Evolutionary conservation across 1,139 yeast genomes (phyloP).

Genomic region (Zhuliangozyma parablackwelliae): DNA sequence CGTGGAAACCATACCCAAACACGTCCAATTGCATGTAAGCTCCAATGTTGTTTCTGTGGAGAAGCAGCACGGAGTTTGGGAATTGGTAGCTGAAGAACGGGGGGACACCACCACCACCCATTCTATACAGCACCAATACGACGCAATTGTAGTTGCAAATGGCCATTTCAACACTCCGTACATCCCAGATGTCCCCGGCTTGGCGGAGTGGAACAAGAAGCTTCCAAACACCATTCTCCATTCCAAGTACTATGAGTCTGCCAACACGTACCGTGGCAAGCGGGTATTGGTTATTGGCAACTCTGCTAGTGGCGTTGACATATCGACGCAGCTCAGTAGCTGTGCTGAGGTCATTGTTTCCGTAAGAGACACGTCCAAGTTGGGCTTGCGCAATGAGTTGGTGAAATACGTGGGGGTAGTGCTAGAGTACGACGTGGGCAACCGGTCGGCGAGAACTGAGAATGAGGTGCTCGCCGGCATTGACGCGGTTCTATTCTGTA

Average conservation of each 20-base stretch:
- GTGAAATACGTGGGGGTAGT: constrained; percentile 25
- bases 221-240: constrained; percentile 34
- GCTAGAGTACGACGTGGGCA: constrained; percentile 21
- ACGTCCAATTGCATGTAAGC: constrained; percentile 20
- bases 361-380: constrained; percentile 20
- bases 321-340: constrained; percentile 40
- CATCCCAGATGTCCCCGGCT: constrained; percentile 41
- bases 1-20: constrained; percentile 25
- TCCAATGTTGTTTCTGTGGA: constrained; percentile 17
- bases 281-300: constrained; percentile 48
- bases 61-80: constrained; percentile 16
- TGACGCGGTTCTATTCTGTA: constrained; percentile 42
- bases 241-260: constrained; percentile 38
- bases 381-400: constrained; percentile 7
- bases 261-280: constrained; percentile 25
- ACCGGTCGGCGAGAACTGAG: constrained; percentile 25
- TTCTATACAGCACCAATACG: constrained; percentile 22
- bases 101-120: not conserved
- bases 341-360: constrained; percentile 39
- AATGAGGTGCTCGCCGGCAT: constrained; percentile 24
- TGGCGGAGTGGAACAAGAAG: constrained; percentile 31
- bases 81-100: constrained; percentile 4
- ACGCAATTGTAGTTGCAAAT: constrained; percentile 43
- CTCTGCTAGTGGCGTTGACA: constrained; percentile 45
- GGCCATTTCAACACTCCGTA: constrained; percentile 47